Evolutionary conservation across 2,329 filamentous ascomycete species (phyloP).

Genomic region (Exophiala sp.): DNA sequence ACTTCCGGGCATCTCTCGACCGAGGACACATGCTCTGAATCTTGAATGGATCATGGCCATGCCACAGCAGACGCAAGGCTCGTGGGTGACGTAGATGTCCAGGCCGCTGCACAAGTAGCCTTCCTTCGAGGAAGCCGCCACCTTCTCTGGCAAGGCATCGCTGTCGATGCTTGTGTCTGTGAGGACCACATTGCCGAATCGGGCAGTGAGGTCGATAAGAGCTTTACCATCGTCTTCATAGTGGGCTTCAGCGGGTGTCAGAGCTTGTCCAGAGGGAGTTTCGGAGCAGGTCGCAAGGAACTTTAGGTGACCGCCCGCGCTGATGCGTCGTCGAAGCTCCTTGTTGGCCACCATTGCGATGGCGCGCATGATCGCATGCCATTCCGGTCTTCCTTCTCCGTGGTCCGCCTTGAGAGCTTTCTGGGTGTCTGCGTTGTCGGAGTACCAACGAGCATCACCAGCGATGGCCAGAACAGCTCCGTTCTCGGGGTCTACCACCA

Average conservation of each 20-base stretch:
- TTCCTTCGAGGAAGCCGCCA: conserved; percentile 57
- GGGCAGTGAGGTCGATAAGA: conserved; percentile 16
- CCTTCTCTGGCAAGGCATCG: conserved; percentile 11
- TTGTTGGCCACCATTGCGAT: conserved; percentile 42
- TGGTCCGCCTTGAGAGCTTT: conserved; percentile 9
- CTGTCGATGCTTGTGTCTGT: background rate
- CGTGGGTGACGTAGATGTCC: conserved; percentile 90
- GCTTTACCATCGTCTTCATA: conserved; percentile 23
- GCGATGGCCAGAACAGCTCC: conserved; percentile 43
- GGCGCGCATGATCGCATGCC: conserved; percentile 46
- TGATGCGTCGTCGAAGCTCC: conserved; percentile 33
- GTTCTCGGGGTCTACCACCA: conserved; percentile 44
- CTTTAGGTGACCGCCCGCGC: conserved; percentile 24
- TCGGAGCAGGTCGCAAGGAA: conserved; percentile 28
- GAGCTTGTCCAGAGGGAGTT: conserved; percentile 26
- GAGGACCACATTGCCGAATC: conserved; percentile 16
- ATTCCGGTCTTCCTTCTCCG: conserved; percentile 41
- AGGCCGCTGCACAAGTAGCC: conserved; percentile 93
- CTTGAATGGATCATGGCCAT: conserved; percentile 95
- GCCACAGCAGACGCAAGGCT: conserved; percentile 93
- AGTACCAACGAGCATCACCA: conserved; percentile 40
- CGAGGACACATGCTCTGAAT: conserved; percentile 82
- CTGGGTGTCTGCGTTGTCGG: conserved; percentile 7
- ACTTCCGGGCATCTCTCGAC: conserved; percentile 71
- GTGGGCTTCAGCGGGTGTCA: conserved; percentile 24